Percentiles rank a stretch among this genome's conserved stretches.
Conservation (phyloP, 1,139 yeast genomes). For the Yamadazyma trypodendri region DNA sequence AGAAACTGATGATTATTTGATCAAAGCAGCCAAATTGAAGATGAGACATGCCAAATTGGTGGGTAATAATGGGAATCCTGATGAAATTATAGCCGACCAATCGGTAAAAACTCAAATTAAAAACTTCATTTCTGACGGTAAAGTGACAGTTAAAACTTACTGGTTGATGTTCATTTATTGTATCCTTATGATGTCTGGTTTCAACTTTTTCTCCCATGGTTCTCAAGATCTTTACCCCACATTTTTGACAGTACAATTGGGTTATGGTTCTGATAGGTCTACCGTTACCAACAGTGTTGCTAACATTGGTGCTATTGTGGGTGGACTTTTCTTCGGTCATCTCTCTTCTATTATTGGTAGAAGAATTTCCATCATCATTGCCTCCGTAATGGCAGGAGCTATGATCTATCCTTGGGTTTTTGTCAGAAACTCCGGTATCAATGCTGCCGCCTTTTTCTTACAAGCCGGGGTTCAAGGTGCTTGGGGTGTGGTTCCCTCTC, state of each 20-base stretch:
- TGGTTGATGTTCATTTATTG: slow-evolving; percentile 40
- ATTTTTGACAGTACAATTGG: slow-evolving; percentile 30
- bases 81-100: slow-evolving; percentile 7
- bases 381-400: slow-evolving; percentile 68
- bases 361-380: slow-evolving; percentile 41
- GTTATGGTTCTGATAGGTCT: slow-evolving; percentile 25
- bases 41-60: slow-evolving; percentile 10
- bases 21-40: slow-evolving; percentile 22
- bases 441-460: slow-evolving; percentile 76
- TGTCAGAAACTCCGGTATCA: slow-evolving; percentile 49
- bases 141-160: slow-evolving; percentile 30
- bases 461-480: slow-evolving; percentile 86
- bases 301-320: slow-evolving; percentile 37
- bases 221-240: slow-evolving; percentile 43
- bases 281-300: slow-evolving; percentile 41
- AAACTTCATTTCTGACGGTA: slow-evolving; percentile 20
- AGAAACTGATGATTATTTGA: slow-evolving; percentile 37
- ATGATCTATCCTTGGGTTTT: slow-evolving; percentile 76
- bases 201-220: slow-evolving; percentile 41
- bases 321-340: slow-evolving; percentile 38
- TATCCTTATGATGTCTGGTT: slow-evolving; percentile 43
- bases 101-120: slow-evolving; percentile 10
- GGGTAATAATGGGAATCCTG: slow-evolving; percentile 6
- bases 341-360: slow-evolving; percentile 36
- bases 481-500: slow-evolving; percentile 85